Base-by-base conservation (phyloP, 2,329 filamentous ascomycete species). In the Monilinia laxa region DNA sequence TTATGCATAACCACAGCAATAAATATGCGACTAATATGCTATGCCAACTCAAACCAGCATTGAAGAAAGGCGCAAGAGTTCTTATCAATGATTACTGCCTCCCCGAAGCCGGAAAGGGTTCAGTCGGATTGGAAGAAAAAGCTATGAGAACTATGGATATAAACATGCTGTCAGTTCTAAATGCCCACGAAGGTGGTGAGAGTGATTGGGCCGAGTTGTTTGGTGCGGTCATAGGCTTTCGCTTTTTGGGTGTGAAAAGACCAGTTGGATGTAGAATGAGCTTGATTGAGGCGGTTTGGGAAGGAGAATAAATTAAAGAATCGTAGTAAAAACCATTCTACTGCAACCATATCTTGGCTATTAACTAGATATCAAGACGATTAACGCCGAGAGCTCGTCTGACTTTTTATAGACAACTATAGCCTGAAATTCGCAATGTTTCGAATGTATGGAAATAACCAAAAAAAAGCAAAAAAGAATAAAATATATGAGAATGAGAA, bases 1-100 rank as follows among this genome's bases (percentile, higher is more conserved):
- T 88, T 69, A 75, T 89, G 10, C 85, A 89, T 73, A 86, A 88
- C 76, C 86, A 85, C 77, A 82, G 84, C 0, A 85, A 85, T 18
- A 80, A 80, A 3, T 83, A 85, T 65, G 80, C 81, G 4, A 72
- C 82, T 55, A 78, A 79, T 55, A 82, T 87, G 51, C 76, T 84
- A 49, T 78, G 79, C 68, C 81, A 80, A 25, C 77, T 87, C 11
- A 76, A 85, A 2, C 84, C 85, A 1, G 81, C 84, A 45, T 75
- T 87, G 62, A 84, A 87, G 75, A 80, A 83, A 1, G 81, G 86
- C 62, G 55, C 20, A 20, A 60, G 35, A 31, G 35, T 73, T 1
- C 25, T 73, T 62, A 80, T 81, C 64, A 81, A 81, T 66, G 79
- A 81, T 66, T 78, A 82, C 69, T 83, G 81, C 69, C 73, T 83